phyloP scores from a whole-genome alignment of 345 rosid species.

The Barbarea vulgaris region DNA sequence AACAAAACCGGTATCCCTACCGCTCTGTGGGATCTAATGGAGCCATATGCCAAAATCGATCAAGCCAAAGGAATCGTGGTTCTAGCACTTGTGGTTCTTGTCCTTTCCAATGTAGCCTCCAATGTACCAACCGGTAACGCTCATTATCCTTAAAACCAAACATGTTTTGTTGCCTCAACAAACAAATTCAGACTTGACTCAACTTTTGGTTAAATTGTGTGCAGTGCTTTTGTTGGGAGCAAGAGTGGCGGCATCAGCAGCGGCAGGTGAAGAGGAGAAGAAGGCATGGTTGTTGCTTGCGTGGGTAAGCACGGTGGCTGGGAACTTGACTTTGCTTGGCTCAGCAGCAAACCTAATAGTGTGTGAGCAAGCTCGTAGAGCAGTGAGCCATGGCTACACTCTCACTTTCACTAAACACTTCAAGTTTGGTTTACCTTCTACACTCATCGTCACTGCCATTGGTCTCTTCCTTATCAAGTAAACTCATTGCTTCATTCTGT shows the following conservation, averaged over 20 bases:
- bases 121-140: conserved; percentile 84
- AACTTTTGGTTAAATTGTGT: not conserved
- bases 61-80: conserved; percentile 55
- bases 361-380: conserved; percentile 78
- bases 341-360: conserved; percentile 91
- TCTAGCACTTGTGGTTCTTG: conserved; percentile 65
- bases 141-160: not conserved
- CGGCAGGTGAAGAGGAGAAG: conserved; percentile 56
- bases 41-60: conserved; percentile 62
- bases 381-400: conserved; percentile 53
- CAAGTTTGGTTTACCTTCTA: conserved; percentile 78
- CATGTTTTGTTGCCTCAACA: conserved; percentile 21
- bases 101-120: conserved; percentile 76
- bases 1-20: conserved; percentile 86
- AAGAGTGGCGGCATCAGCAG: conserved; percentile 73
- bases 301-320: conserved; percentile 89
- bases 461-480: conserved; percentile 61
- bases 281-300: conserved; percentile 85
- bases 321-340: conserved; percentile 80
- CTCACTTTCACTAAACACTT: conserved; percentile 75
- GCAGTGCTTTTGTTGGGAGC: conserved; percentile 78
- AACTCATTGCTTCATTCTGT: not conserved
- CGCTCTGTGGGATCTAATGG: conserved; percentile 71
- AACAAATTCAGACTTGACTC: not conserved
- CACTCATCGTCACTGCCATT: conserved; percentile 63